Base-by-base conservation (phyloP, 805 yeast genomes). In the Kregervanrija pseudodelftensis region DNA sequence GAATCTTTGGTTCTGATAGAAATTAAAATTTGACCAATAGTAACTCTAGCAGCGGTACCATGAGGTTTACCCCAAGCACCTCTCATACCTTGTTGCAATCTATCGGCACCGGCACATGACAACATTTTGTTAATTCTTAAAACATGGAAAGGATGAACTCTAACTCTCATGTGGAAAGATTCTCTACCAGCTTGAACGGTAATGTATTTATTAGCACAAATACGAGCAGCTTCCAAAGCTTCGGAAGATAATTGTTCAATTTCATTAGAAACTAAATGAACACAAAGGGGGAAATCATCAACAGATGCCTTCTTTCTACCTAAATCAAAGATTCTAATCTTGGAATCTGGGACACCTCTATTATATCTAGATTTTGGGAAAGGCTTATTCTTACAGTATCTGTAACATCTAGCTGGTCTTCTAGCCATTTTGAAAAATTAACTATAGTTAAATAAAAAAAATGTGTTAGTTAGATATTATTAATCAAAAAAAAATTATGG, bases 51-150 rank as follows among this genome's bases (percentile, higher is more conserved):
- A 66, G 98, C 99, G 68, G 89, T 80, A 82, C 99, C 99, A 67
- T 90, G 96, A 68, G 99, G 99, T 82, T 93, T 93, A 89, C 99
- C 99, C 98, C 98, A 93, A 72, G 99, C 99, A 82, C 95, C 95
- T 88, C 99, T 91, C 99, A 93, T 93, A 90, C 99, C 99, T 80
- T 93, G 98, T 81, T 93, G 99, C 78, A 93, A 84, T 86, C 99
- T 89, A 91, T 93, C 99, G 73, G 99, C 99, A 87, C 99, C 99
- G 80, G 99, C 99, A 82, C 99, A 93, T 70, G 99, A 93, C 96
- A 93, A 89, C 99, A 93, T 93, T 88, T 93, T 93, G 93, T 93
- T 93, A 82, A 93, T 93, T 79, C 99, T 85, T 74, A 93, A 83
- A 63, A 93, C 99, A 83, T 93, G 99, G 98, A 86, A 93, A 65